Evolutionary conservation across 1,139 yeast species (phyloP).

Genomic region (Lodderomyces oxycetoniae): DNA sequence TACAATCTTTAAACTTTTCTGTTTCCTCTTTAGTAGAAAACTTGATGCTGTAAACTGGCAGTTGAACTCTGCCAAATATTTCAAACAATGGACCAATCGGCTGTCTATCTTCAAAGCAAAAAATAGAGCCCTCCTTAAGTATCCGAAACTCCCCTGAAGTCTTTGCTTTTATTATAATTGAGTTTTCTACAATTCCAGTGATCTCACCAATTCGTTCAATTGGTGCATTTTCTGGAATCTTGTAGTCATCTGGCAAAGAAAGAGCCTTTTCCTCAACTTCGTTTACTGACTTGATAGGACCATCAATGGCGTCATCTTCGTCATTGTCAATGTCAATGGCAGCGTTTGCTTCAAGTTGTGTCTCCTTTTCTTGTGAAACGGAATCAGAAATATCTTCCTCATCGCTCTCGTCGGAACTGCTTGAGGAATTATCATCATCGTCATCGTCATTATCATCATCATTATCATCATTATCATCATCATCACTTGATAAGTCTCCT

Average conservation of each 20-base stretch:
- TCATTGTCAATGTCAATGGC: conserved; percentile 23
- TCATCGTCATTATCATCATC: not conserved
- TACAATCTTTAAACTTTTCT: conserved; percentile 36
- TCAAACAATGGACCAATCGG: conserved; percentile 83
- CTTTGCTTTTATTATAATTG: conserved; percentile 68
- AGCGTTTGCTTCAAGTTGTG: not conserved
- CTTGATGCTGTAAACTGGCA: conserved; percentile 78
- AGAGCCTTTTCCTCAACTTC: conserved; percentile 68
- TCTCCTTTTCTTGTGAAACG: conserved; percentile 12
- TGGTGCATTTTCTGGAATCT: conserved; percentile 53
- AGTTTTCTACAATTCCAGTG: conserved; percentile 63
- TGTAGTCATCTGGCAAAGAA: conserved; percentile 61
- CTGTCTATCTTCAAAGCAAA: conserved; percentile 70
- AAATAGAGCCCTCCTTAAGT: conserved; percentile 72
- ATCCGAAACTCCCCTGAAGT: conserved; percentile 83
- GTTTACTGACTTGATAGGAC: conserved; percentile 73
- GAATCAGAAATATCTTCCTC: conserved; percentile 16
- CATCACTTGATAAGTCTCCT: conserved; percentile 14
- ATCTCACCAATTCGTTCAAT: conserved; percentile 74
- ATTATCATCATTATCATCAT: conserved; percentile 1
- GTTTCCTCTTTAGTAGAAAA: conserved; percentile 54
- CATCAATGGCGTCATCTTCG: conserved; percentile 41
- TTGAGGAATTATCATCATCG: conserved; percentile 13
- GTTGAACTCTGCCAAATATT: conserved; percentile 82
- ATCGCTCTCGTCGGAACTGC: conserved; percentile 14